Percentiles rank a stretch among this genome's conserved stretches.
Conservation (phyloP, 2,329 filamentous ascomycete species). For the Pseudogymnoascus sp. region DNA sequence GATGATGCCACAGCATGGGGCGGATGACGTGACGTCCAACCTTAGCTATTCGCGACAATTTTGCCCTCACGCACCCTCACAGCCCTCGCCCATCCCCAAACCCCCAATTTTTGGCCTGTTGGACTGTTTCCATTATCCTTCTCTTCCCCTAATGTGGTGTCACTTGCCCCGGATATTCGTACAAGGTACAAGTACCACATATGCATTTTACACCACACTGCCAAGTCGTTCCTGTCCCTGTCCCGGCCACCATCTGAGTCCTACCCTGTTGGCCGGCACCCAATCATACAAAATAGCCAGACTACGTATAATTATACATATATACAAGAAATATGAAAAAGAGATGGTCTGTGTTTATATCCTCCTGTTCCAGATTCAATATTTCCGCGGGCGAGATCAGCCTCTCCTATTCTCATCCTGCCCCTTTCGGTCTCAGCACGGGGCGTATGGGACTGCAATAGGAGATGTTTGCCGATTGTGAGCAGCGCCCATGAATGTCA, state of each 20-base stretch:
- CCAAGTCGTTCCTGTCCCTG: slow-evolving; percentile 1
- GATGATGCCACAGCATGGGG: slow-evolving; percentile 5
- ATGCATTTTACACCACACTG: neutral
- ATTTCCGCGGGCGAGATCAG: neutral
- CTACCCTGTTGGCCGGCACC: neutral
- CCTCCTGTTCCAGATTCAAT: neutral
- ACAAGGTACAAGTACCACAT: neutral
- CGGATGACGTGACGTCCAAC: slow-evolving; percentile 3
- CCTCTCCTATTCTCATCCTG: neutral
- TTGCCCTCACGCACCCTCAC: neutral
- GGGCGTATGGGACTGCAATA: neutral
- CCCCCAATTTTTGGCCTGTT: neutral
- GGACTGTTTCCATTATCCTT: slow-evolving; percentile 5
- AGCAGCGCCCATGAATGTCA: neutral
- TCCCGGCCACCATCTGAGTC: neutral
- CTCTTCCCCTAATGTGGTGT: slow-evolving; percentile 3
- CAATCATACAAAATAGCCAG: neutral
- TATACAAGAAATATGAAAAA: neutral
- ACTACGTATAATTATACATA: neutral
- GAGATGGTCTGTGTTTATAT: neutral
- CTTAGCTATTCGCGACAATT: neutral
- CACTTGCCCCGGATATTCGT: slow-evolving; percentile 3
- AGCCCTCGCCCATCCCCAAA: neutral
- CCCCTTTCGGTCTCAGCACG: neutral
- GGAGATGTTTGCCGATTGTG: neutral